Evolutionary conservation across 345 rosid species (phyloP).

Genomic region (Ceriops zippeliana): DNA sequence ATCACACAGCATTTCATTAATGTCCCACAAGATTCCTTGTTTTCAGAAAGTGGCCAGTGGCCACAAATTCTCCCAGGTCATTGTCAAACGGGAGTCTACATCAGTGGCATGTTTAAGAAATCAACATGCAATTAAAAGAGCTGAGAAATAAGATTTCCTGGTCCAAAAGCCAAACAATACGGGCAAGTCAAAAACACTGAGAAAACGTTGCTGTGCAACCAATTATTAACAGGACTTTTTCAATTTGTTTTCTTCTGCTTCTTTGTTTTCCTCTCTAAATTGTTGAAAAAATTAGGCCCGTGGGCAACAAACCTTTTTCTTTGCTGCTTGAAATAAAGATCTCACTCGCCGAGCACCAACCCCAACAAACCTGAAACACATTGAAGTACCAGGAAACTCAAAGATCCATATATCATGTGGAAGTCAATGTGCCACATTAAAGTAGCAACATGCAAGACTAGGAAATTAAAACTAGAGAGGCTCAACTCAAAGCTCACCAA

Average conservation of each 20-base stretch:
- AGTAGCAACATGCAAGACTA: no score
- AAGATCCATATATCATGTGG: no score
- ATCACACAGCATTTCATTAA: no score
- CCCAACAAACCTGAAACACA: slow-evolving; percentile 85
- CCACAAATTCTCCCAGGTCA: background rate
- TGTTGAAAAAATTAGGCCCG: background rate
- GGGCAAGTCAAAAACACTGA: background rate
- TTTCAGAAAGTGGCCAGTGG: background rate
- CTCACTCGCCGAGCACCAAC: slow-evolving; percentile 97
- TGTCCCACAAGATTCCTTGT: background rate
- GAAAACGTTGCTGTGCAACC: background rate
- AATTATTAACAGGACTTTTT: slow-evolving; percentile 1
- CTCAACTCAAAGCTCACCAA: no score
- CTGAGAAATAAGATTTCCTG: no score
- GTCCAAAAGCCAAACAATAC: no score
- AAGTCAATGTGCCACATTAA: no score
- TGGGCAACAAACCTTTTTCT: slow-evolving; percentile 62
- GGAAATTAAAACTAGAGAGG: no score
- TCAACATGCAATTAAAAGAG: background rate
- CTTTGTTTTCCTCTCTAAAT: background rate
- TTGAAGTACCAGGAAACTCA: background rate
- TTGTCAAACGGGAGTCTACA: background rate
- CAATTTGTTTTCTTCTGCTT: background rate
- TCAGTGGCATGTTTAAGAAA: background rate
- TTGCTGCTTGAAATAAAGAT: slow-evolving; percentile 96